Evolutionary conservation across 108 stramenopile genomes (phyloP), one percentile per base, ranked within the genome.

Genomic region (Pinguiococcus pyrenoidosus): DNA sequence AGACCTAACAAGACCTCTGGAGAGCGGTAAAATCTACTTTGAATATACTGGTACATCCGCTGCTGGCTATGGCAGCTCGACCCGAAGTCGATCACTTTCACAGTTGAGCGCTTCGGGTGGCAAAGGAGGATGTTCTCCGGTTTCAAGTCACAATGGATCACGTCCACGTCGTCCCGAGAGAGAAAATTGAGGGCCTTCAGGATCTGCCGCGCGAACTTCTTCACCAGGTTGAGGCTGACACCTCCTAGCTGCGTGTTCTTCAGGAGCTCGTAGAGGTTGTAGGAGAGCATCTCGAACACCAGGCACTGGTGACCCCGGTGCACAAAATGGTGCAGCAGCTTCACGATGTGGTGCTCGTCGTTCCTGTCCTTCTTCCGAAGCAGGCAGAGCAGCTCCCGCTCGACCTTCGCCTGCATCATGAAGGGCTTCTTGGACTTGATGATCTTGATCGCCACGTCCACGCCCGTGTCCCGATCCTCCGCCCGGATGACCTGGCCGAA

Each of bases 111-210:
- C 43, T 89, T 90, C 7, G 91, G 88, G 68, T 88, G 84, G 1
- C 89, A 70, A 30, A 99, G 52, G 28, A 96, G 64, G 56, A 96
- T 96, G 68, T 99, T 96, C 63, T 99, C 96, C 4, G 96, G 96
- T 59, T 99, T 99, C 43, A 99, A 71, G 72, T 99, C 96, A 51
- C 96, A 95, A 66, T 99, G 96, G 35, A 99, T 70, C 36, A 99
- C 46, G 40, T 68, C 47, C 26, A 90, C 55, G 32, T 95, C 81
- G 5, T 74, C 71, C 12, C 79, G 71, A 3, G 87, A 73, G 18
- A 99, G 71, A 62, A 87, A 93, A 13, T 67, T 53, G 26, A 99
- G 73, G 1, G 86, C 85, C 54, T 78, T 77, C 45, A 95, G 75
- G 32, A 95, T 84, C 72, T 99, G 96, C 51, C 84, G 80, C 37